Base-by-base conservation (phyloP, 2,329 filamentous ascomycete genomes). In the Metarhizium anisopliae region DNA sequence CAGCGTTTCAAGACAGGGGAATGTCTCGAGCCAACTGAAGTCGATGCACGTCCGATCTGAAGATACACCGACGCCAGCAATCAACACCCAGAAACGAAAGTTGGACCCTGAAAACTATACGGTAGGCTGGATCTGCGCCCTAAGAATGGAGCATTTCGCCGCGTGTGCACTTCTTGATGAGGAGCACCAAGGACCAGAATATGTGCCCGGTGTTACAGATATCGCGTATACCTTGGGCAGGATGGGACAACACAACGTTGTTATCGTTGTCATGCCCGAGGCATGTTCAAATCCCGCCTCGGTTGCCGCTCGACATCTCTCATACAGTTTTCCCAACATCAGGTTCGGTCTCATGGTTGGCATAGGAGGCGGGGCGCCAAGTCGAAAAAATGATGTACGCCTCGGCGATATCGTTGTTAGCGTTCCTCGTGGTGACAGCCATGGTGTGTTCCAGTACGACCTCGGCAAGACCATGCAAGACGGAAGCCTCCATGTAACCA, bases 101-200 rank as follows among this genome's bases (percentile, higher is more conserved):
- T 45, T 45, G 42, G 42, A 45, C 13, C 42, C 13, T 45, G n/a
- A 11, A 18, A 13, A 45, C 40, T 76, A 76, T 53, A 72, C 65
- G 0, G 65, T 77, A 5, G 74, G 72, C 18, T 76, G 73, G 73
- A 74, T 78, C 6, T 76, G 71, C 55, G 72, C 73, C 13, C 54
- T 75, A 2, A 13, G 4, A 0, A 63, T 59, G 0, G 74, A 77
- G 53, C 64, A 61, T 47, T 61, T 68, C 50, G 73, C 74, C 3
- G 73, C 74, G 25, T 25, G 25, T 25, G 25, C 25, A 25, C 25
- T 25, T 25, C 25, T 25, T 25, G 25, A 25, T 3, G 25, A 25
- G 25, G 25, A 25, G 25, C 25, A 25, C 25, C 25, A 25, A 25
- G 25, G 25, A 4, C 25, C 25, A 25, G 25, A 25, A 25, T 25